Percentiles rank a stretch among this genome's conserved stretches.
phyloP scores from a whole-genome alignment of 306 rosid species.

The Pyrus bretschneideri region DNA sequence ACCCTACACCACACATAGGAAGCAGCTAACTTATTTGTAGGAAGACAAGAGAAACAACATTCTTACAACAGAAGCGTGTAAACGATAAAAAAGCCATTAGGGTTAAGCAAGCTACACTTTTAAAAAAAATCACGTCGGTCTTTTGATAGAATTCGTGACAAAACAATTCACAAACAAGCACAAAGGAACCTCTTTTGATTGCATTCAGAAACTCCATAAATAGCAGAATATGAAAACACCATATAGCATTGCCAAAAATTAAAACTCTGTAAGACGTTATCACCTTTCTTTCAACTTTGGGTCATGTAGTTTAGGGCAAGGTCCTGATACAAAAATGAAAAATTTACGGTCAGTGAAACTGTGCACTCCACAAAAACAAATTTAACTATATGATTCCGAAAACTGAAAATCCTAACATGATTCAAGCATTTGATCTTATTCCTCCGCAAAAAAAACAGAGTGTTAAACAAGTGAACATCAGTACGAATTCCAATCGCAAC shows the following conservation, averaged over 20 bases:
- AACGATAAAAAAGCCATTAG: neutral
- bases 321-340: slow-evolving; percentile 44
- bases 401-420: neutral
- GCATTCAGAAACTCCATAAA: neutral
- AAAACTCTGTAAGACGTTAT: neutral
- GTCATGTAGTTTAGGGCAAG: slow-evolving; percentile 88
- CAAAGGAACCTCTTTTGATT: neutral
- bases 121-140: neutral
- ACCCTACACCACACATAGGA: slow-evolving; percentile 11
- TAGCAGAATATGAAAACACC: neutral
- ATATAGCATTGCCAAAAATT: neutral
- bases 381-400: neutral
- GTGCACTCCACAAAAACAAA: slow-evolving; percentile 7
- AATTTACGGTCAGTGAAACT: neutral
- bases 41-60: neutral
- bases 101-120: neutral
- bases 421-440: neutral
- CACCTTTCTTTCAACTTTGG: slow-evolving; percentile 95
- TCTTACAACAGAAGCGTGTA: neutral
- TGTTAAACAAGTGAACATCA: neutral
- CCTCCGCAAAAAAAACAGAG: neutral
- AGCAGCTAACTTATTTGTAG: slow-evolving; percentile 1
- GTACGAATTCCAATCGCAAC: slow-evolving; percentile 11
- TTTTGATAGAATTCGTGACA: neutral
- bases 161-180: neutral